phyloP scores from a whole-genome alignment of 768 basidiomycete species.

The Lactarius quietus region DNA sequence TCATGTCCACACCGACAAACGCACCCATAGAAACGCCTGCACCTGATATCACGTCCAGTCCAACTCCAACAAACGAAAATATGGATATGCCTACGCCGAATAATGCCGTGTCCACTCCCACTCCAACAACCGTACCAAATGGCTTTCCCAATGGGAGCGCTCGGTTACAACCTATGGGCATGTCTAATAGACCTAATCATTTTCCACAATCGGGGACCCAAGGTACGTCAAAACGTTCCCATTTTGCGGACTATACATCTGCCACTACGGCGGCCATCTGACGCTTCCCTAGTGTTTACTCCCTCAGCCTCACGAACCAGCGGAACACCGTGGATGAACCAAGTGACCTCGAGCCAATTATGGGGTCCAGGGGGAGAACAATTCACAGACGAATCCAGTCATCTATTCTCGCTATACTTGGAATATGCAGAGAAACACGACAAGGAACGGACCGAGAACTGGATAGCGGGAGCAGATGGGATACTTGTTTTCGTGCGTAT shows the following conservation, averaged over 20 bases:
- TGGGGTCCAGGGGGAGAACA: not conserved
- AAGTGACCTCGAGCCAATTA: not conserved
- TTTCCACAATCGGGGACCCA: not conserved
- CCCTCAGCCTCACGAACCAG: not conserved
- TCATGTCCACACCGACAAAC: too few species aligned
- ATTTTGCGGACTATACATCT: not conserved
- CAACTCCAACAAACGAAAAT: not conserved
- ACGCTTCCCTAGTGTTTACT: not conserved
- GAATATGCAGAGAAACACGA: conserved; percentile 14
- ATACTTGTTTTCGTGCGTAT: conserved; percentile 19
- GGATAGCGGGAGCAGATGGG: conserved; percentile 16
- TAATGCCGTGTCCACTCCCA: too few species aligned
- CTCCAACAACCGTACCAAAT: not conserved
- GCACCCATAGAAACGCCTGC: too few species aligned
- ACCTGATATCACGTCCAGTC: not conserved
- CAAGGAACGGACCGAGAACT: not conserved
- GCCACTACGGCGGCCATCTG: not conserved
- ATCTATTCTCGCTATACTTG: conserved; percentile 15
- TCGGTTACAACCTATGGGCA: too few species aligned
- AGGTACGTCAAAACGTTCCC: not conserved
- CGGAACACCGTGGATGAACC: too few species aligned
- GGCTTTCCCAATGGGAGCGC: too few species aligned
- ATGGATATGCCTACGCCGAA: not conserved
- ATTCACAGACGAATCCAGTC: conserved; percentile 14
- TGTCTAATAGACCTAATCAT: not conserved